A percentile compares a stretch with the other conserved stretches of the same genome.
These are phyloP conservation scores for Kwoniella europaea DNA, from an alignment of 768 basidiomycete genomes.

Conservation along the genomic window DNA sequence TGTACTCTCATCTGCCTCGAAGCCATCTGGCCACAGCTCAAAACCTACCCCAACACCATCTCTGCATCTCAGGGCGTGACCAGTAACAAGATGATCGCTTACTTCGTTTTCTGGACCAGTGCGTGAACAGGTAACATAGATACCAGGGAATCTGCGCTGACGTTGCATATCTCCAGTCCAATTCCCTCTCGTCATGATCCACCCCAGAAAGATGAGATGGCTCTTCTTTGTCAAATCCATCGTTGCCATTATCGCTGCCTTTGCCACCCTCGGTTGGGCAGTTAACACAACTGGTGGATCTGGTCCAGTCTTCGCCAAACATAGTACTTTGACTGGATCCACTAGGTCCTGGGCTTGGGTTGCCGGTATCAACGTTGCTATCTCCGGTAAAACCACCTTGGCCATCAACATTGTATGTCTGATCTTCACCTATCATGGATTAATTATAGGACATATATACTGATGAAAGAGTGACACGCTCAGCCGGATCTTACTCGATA, in stretches of 20 bases:
- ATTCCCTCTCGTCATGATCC: conserved; percentile 57
- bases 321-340: conserved; percentile 64
- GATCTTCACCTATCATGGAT: not conserved
- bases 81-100: conserved; percentile 49
- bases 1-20: conserved; percentile 55
- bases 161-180: conserved; percentile 29
- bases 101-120: conserved; percentile 54
- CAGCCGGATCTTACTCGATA: conserved; percentile 85
- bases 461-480: too few relatives aligned
- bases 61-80: conserved; percentile 46
- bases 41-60: conserved; percentile 37
- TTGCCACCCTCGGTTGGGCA: conserved; percentile 80
- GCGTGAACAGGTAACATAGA: conserved; percentile 17
- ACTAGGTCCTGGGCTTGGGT: conserved; percentile 79
- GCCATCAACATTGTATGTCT: conserved; percentile 65
- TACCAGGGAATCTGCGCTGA: not conserved
- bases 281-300: conserved; percentile 65
- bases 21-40: conserved; percentile 56
- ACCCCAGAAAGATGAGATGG: conserved; percentile 76
- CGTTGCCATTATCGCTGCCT: conserved; percentile 69
- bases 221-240: conserved; percentile 74
- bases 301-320: conserved; percentile 66
- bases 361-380: conserved; percentile 72
- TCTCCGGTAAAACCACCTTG: conserved; percentile 68
- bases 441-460: too few relatives aligned